Evolutionary conservation across 257 asterid species (phyloP).

Genomic region (Solanum chiquidenum): DNA sequence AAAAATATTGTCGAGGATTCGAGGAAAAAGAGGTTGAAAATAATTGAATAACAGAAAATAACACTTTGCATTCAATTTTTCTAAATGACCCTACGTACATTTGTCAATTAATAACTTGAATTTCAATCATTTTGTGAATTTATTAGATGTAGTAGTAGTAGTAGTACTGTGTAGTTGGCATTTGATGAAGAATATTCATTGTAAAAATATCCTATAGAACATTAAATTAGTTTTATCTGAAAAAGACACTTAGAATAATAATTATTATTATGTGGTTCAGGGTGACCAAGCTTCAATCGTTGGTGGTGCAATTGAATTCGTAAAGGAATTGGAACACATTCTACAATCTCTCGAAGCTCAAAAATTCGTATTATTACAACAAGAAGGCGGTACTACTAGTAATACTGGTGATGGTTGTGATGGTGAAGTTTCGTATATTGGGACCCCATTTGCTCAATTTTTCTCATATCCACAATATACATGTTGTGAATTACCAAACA

Average conservation of each 20-base stretch:
- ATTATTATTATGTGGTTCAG: constrained; percentile 16
- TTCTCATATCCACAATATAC: constrained; percentile 71
- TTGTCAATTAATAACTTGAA: not conserved
- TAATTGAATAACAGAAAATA: not conserved
- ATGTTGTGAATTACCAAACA: constrained; percentile 37
- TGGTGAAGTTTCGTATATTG: not conserved
- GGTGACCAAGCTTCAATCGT: constrained; percentile 97
- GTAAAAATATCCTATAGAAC: not conserved
- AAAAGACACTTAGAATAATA: not conserved
- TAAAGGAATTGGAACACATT: constrained; percentile 90
- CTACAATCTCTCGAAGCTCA: constrained; percentile 76
- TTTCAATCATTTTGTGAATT: not conserved
- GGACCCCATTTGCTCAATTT: constrained; percentile 60
- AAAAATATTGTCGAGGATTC: not conserved
- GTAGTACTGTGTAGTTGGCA: not conserved
- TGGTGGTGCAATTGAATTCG: constrained; percentile 92
- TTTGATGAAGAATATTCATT: not conserved
- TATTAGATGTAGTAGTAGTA: not conserved
- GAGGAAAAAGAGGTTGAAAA: not conserved
- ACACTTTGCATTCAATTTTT: not conserved
- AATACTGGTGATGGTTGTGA: not conserved
- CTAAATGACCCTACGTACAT: not conserved
- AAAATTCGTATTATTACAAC: constrained; percentile 27
- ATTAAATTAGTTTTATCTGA: not conserved
- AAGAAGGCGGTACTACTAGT: not conserved